Evolutionary conservation across 2,329 filamentous ascomycete species (phyloP), one percentile per base, ranked within the genome.

Genomic region (Stagonosporopsis chrysanthemi): DNA sequence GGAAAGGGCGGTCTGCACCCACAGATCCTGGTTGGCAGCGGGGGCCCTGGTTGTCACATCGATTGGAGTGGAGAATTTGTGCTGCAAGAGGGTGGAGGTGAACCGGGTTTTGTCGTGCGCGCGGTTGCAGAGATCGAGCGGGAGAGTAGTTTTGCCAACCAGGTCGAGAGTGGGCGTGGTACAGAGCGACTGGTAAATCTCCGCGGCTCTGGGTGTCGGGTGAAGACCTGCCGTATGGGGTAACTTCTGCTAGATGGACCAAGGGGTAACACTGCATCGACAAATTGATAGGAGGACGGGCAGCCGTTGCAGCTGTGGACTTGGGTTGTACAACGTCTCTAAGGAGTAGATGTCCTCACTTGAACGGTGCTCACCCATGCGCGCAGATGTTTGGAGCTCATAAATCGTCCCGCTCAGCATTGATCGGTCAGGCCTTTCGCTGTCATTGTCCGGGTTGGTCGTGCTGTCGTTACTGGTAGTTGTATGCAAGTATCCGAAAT

Each of bases 1-100:
- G 44, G 22, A 42, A 57, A 45, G 41, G 49, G 56, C 49, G 49
- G 55, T 53, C 49, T 58, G 49, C 8, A 58, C 12, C 44, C 17
- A 31, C 24, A 43, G 29, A 50, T 46, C 45, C 50, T 50, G n/a
- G 50, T 14, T 44, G 2, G 35, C 49, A 53, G 50, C 40, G 40
- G 45, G 26, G 28, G 11, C 45, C 56, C 35, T 35, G 41, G 35
- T 39, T 50, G 35, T 58, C 56, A 53, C 28, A 41, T 41, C 12
- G 33, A 42, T 31, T 49, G 49, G 31, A 29, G 28, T 40, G 44
- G 44, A 35, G 23, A n/a, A 5, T 40, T 44, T 31, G 44, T 52
- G 47, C 31, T 52, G 48, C 54, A 39, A 22, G 38, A 42, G 26
- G 40, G 53, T 56, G 46, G 47, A 29, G 41, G 4, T 12, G 6